Conservation (phyloP, 2,329 filamentous ascomycete genomes). For the Nemania diffusa region DNA sequence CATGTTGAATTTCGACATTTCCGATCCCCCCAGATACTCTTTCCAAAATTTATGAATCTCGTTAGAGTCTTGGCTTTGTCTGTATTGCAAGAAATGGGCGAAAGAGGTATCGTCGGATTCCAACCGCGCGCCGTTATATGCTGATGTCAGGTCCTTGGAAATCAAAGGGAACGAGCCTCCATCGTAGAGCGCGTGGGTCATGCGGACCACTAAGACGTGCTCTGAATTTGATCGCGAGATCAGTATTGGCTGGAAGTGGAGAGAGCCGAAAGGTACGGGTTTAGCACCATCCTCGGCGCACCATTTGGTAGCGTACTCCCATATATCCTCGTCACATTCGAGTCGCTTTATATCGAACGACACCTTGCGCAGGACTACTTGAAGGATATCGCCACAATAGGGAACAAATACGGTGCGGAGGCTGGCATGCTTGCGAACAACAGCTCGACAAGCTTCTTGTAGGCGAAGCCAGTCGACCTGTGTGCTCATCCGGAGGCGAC, state of each 20-base stretch:
- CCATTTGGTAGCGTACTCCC: background rate
- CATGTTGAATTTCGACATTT: constrained; percentile 4
- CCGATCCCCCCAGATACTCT: constrained; percentile 13
- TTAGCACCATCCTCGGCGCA: background rate
- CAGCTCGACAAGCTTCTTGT: constrained; percentile 15
- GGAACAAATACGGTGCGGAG: constrained; percentile 29
- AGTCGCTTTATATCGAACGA: constrained; percentile 14
- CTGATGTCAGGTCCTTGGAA: constrained; percentile 14
- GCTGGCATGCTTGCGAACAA: constrained; percentile 25
- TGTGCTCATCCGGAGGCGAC: constrained; percentile 10
- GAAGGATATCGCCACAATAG: constrained; percentile 11
- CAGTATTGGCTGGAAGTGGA: constrained; percentile 22
- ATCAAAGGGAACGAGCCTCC: constrained; percentile 19
- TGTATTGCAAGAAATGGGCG: constrained; percentile 15
- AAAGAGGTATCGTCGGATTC: constrained; percentile 11
- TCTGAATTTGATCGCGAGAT: constrained; percentile 21
- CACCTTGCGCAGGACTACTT: constrained; percentile 20
- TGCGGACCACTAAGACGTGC: constrained; percentile 16
- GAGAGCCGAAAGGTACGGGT: constrained; percentile 19
- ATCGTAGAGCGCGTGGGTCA: constrained; percentile 29
- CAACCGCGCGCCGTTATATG: constrained; percentile 5
- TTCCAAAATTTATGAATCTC: constrained; percentile 21
- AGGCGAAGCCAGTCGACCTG: constrained; percentile 21
- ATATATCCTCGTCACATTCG: constrained; percentile 12
- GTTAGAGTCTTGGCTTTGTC: background rate